phyloP scores from a whole-genome alignment of 768 basidiomycete species.

The Tubosaeta brunneosetosa region DNA sequence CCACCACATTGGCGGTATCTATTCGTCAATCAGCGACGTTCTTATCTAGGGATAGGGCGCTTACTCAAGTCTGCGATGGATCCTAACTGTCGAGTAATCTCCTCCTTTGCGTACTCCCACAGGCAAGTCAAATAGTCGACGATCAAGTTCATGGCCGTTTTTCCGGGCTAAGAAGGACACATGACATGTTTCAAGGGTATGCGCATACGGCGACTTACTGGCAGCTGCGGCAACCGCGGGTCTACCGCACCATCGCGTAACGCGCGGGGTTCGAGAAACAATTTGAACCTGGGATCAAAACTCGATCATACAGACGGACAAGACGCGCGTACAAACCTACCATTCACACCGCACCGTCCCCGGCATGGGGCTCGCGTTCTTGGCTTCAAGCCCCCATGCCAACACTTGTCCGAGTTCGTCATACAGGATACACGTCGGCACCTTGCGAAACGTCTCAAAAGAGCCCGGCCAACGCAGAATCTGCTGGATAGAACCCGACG shows the following conservation, averaged over 20 bases:
- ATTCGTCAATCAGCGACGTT: slow-evolving; percentile 3
- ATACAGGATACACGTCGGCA: slow-evolving; percentile 81
- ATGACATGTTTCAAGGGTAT: not conserved
- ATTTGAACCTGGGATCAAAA: slow-evolving; percentile 60
- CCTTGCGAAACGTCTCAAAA: slow-evolving; percentile 82
- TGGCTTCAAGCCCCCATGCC: slow-evolving; percentile 86
- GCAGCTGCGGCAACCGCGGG: slow-evolving; percentile 72
- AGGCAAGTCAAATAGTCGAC: slow-evolving; percentile 78
- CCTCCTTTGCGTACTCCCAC: slow-evolving; percentile 84
- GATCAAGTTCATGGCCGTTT: slow-evolving; percentile 73
- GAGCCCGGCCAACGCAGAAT: slow-evolving; percentile 85
- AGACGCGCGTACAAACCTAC: slow-evolving; percentile 21
- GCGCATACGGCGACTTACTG: slow-evolving; percentile 44
- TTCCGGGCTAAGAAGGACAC: slow-evolving; percentile 51
- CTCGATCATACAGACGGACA: not conserved
- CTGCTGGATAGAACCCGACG: slow-evolving; percentile 75
- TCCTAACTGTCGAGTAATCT: slow-evolving; percentile 83
- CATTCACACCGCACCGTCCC: slow-evolving; percentile 60
- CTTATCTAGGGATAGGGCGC: slow-evolving; percentile 16
- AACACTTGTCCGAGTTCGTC: slow-evolving; percentile 67
- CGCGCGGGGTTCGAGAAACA: slow-evolving; percentile 79
- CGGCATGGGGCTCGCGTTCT: slow-evolving; percentile 65
- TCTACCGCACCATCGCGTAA: slow-evolving; percentile 70
- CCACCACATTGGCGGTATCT: slow-evolving; percentile 82
- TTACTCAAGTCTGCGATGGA: slow-evolving; percentile 79